phyloP scores from a whole-genome alignment of 2,329 filamentous ascomycete species.

The Diaporthe citrichinensis region DNA sequence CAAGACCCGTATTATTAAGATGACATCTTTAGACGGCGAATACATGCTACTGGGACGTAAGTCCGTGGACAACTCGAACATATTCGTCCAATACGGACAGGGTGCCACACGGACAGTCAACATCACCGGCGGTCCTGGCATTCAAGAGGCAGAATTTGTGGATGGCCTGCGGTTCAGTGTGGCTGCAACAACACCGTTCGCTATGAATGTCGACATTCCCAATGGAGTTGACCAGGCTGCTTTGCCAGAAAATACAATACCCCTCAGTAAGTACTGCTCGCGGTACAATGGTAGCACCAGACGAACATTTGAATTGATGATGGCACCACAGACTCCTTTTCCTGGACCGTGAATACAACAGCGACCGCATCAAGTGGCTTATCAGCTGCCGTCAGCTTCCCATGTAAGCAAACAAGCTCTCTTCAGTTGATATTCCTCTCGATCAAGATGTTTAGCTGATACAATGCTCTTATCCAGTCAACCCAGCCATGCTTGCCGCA shows the following conservation, averaged over 20 bases:
- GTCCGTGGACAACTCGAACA: conserved; percentile 47
- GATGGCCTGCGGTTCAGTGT: conserved; percentile 22
- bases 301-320: neutral
- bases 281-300: fast-evolving
- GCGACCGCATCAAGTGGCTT: neutral
- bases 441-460: neutral
- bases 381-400: neutral
- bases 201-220: conserved; percentile 21
- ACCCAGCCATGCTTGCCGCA: neutral
- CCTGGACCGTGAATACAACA: conserved; percentile 4
- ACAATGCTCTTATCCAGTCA: neutral
- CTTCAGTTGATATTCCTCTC: fast-evolving
- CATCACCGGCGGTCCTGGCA: neutral
- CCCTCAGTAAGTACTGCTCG: neutral
- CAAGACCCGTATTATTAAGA: conserved; percentile 51
- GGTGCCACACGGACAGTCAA: conserved; percentile 48
- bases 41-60: conserved; percentile 50
- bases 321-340: neutral
- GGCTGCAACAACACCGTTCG: neutral
- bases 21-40: conserved; percentile 51
- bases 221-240: neutral
- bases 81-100: conserved; percentile 53
- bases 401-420: neutral
- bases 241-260: neutral
- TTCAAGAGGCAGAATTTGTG: conserved; percentile 21